Base-by-base conservation (phyloP, 75 land plant genomes). In the Pseudotsuga menziesii region DNA sequence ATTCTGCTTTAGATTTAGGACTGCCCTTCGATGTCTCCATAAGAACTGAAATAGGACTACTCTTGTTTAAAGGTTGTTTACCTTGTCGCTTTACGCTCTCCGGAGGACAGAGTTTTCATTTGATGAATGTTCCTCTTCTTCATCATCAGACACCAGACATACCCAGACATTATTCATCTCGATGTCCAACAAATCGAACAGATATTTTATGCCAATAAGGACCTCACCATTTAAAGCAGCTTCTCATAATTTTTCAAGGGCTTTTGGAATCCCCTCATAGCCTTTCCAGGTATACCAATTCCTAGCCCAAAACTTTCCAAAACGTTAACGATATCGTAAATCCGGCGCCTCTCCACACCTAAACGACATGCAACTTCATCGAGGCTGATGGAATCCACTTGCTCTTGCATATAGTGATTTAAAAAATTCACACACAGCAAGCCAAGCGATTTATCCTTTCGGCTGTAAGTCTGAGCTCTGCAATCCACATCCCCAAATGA, bases 301-400 rank as follows among this genome's bases (percentile, higher is more conserved):
- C 82, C 75, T 78, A 93, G 91, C 74, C 92, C 90, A 26, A 93
- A 78, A 63, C 93, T 91, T 73, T 93, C 93, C 59, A 93, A 79
- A 5, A 91, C 84, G 81, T 93, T 93, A 48, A 93, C 93, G 64
- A 93, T 88, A 70, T 93, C 96, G 63, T 93, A 93, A 72, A 93
- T 93, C 76, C 96, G 84, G 48, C 96, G 83, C 58, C 96, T 82
- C 80, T 91, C 96, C 35, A 93, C 96, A 3, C 93, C 98, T 83
- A 95, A 63, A 56, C 78, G 82, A 57, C 23, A 57, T 9, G 98
- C 95, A 56, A 95, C 95, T 44, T 92, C 90, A 58, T 95, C 95
- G 25, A 95, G 83, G 4, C 98, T 89, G 56, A 92, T 82, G 80
- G 85, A 86, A 12, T 88, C 84, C 4, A 86, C 81, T 1, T 79